Conservation (phyloP, 1,284 basidiomycete species). For the Leccinum fuscescens region DNA sequence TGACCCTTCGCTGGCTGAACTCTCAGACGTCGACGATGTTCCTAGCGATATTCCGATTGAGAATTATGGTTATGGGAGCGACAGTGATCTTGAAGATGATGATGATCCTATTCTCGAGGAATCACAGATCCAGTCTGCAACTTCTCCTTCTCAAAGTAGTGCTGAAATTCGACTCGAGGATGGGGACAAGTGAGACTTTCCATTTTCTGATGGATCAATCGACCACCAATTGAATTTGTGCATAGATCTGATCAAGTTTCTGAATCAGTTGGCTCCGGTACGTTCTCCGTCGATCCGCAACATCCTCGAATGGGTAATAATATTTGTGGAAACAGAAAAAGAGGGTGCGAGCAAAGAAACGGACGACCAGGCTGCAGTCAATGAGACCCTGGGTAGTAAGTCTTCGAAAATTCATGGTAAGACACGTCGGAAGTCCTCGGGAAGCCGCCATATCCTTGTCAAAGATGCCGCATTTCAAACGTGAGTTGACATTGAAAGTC, state of each 20-base stretch:
- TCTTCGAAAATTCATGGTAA: neutral
- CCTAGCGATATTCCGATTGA: slow-evolving; percentile 3
- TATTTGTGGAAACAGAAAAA: neutral
- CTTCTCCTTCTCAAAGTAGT: neutral
- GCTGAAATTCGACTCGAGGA: neutral
- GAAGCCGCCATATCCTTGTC: slow-evolving; percentile 17
- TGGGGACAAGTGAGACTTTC: slow-evolving; percentile 9
- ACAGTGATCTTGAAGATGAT: slow-evolving; percentile 30
- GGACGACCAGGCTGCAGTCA: slow-evolving; percentile 5
- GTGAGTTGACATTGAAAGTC: neutral
- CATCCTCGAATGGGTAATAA: slow-evolving; percentile 1
- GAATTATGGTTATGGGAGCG: slow-evolving; percentile 20
- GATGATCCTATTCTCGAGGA: neutral
- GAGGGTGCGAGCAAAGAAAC: neutral
- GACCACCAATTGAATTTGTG: neutral
- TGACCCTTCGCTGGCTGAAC: slow-evolving; percentile 17
- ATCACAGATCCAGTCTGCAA: neutral
- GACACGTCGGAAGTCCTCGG: neutral
- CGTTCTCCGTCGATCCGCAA: slow-evolving; percentile 24
- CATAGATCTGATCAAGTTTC: slow-evolving; percentile 15
- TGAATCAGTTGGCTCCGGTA: slow-evolving; percentile 21
- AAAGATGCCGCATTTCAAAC: slow-evolving; percentile 26
- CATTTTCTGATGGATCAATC: neutral
- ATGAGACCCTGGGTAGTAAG: neutral
- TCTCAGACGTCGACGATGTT: slow-evolving; percentile 14